These are phyloP conservation scores for Diplogelasinospora grovesii DNA, from an alignment of 495 filamentous ascomycete species.

Conservation along the genomic window DNA sequence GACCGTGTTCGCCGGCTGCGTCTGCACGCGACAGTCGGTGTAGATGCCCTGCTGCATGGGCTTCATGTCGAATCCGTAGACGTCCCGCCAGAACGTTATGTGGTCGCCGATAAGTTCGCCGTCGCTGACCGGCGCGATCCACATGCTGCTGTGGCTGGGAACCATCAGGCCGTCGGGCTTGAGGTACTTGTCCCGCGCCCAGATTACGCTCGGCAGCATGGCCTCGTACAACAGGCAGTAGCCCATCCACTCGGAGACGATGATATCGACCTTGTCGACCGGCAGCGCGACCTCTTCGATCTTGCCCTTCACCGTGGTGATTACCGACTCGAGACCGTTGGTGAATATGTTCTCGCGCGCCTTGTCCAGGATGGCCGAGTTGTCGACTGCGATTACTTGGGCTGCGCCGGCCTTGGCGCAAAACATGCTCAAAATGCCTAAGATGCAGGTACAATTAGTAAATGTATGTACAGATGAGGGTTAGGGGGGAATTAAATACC, in stretches of 20 bases:
- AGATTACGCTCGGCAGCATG: constrained; percentile 96
- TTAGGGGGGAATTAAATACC: constrained; percentile 17
- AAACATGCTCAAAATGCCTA: constrained; percentile 69
- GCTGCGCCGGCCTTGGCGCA: constrained; percentile 89
- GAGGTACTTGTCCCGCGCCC: constrained; percentile 88
- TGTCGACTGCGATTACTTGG: constrained; percentile 93
- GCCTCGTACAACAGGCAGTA: constrained; percentile 98
- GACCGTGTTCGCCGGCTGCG: constrained; percentile 68
- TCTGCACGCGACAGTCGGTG: constrained; percentile 77
- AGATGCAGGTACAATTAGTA: too few relatives aligned
- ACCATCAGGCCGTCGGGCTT: constrained; percentile 78
- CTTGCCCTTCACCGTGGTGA: constrained; percentile 88
- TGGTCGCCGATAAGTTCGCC: constrained; percentile 86
- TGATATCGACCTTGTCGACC: constrained; percentile 89
- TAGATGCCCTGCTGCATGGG: constrained; percentile 80
- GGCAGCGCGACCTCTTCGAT: constrained; percentile 94
- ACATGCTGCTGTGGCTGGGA: constrained; percentile 84
- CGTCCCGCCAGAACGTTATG: constrained; percentile 93
- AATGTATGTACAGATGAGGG: too few relatives aligned
- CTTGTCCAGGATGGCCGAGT: constrained; percentile 94
- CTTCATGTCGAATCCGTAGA: constrained; percentile 95
- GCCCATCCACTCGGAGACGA: constrained; percentile 99
- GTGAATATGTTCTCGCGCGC: constrained; percentile 81
- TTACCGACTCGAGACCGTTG: constrained; percentile 76
- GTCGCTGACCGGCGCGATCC: constrained; percentile 81